Evolutionary conservation across 164 flowering plant genomes (phyloP), one percentile per base, ranked within the genome.

Genomic region (Umbilicus rupestris): DNA sequence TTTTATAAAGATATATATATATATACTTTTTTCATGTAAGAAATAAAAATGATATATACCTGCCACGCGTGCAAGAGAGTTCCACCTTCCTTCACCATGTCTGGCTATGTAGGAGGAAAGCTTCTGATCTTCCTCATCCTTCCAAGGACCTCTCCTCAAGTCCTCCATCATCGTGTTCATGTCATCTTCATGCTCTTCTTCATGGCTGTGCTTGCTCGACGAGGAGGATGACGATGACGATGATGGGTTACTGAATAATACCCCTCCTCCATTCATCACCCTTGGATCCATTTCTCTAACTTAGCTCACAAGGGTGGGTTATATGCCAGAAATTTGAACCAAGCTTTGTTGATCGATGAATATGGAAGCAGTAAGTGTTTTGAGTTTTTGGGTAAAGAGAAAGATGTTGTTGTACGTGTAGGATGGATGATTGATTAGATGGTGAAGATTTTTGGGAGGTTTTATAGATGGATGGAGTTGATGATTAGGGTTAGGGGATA

Each of bases 81-180:
- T 87, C 96, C 96, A 89, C 24, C 85, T 82, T 14, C 87, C 90
- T 72, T 83, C 87, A 33, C 96, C 96, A 42, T 87, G 87, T 55
- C 44, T 72, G 45, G 78, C 64, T 68, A 89, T 81, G 83, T 78
- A 81, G 74, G 81, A 77, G 47, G 79, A 75, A 72, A 88, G 90
- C 31, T 71, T 64, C 17, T 68, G 62, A 68, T 88, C 96, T 69
- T 88, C 95, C 57, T 88, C 88, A 26, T 68, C 78, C 12, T 90
- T 86, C 96, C 96, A 88, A 12, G 90, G 85, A 12, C 96, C 96
- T 75, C 84, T 82, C 52, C 85, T 77, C 16, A 83, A 68, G 42
- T 52, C 31, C 58, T 86, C 91, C 31, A 28, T 55, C 76, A 65
- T 50, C 44, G 45, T 66, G 52, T 41, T 50, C 60, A 49, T 66